These are phyloP conservation scores for Carpediemonas membranifera DNA, from an alignment of 78 protist genomes.

Conservation along the genomic window DNA sequence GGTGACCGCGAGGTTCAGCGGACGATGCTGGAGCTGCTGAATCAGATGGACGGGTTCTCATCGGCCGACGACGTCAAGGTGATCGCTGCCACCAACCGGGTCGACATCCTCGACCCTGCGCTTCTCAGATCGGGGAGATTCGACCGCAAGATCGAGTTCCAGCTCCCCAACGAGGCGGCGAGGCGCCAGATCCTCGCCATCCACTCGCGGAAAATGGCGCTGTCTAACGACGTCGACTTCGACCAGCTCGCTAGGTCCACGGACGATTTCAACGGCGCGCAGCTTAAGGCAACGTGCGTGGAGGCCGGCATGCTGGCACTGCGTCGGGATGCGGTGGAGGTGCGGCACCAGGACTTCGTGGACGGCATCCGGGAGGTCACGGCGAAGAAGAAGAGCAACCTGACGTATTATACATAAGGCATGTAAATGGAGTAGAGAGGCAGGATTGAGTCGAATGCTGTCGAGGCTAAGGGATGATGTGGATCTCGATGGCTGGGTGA, in stretches of 20 bases:
- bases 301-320: conserved; percentile 87
- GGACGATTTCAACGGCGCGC: conserved; percentile 98
- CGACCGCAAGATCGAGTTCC: conserved; percentile 81
- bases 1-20: conserved; percentile 98
- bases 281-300: conserved; percentile 97
- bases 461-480: too few relatives aligned
- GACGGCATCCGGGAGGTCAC: conserved; percentile 91
- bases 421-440: too few relatives aligned
- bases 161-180: conserved; percentile 91
- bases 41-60: conserved; percentile 95
- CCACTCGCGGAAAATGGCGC: conserved; percentile 88
- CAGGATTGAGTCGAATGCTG: too few relatives aligned
- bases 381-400: conserved; percentile 84
- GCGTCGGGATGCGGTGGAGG: conserved; percentile 62
- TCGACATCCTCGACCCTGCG: conserved; percentile 98
- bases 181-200: conserved; percentile 83
- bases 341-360: conserved; percentile 92
- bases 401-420: too few relatives aligned
- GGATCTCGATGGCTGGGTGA: too few relatives aligned
- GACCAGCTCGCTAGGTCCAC: conserved; percentile 93
- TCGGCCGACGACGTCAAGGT: conserved; percentile 51
- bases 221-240: conserved; percentile 66
- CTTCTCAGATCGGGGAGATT: conserved; percentile 88
- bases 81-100: conserved; percentile 97
- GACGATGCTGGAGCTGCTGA: conserved; percentile 95